These are phyloP conservation scores for Leptomonas seymouri DNA, from an alignment of 208 protist species.

Conservation along the genomic window DNA sequence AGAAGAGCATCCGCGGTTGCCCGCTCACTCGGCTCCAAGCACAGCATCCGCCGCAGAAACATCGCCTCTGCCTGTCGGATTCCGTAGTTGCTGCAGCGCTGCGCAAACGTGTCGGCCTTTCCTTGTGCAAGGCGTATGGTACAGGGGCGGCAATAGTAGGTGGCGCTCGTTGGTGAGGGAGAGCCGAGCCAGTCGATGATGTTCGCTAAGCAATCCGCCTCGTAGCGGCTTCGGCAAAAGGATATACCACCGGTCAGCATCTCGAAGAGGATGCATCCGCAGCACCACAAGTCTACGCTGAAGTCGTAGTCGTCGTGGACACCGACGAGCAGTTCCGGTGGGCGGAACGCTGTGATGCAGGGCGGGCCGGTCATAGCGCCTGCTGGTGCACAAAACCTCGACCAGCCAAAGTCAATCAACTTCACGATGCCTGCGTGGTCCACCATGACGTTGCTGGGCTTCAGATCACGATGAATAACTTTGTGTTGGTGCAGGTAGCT, in stretches of 20 bases:
- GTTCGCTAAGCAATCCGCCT: constrained; percentile 58
- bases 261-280: constrained; percentile 98
- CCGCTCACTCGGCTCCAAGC: constrained; percentile 70
- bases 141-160: constrained; percentile 44
- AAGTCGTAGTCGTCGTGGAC: constrained; percentile 84
- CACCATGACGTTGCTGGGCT: constrained; percentile 91
- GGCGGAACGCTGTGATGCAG: constrained; percentile 71
- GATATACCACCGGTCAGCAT: constrained; percentile 95
- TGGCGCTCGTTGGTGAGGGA: constrained; percentile 40
- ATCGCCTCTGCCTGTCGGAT: constrained; percentile 42
- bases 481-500: constrained; percentile 80
- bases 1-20: constrained; percentile 54
- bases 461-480: constrained; percentile 89
- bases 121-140: constrained; percentile 30
- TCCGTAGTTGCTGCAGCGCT: constrained; percentile 50
- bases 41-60: constrained; percentile 82
- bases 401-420: constrained; percentile 92
- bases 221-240: constrained; percentile 80
- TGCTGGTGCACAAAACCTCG: constrained; percentile 37
- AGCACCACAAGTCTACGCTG: constrained; percentile 95
- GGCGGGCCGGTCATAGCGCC: constrained; percentile 72
- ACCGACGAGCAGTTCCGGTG: constrained; percentile 78
- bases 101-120: constrained; percentile 48
- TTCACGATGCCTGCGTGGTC: constrained; percentile 71
- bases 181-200: constrained; percentile 86